phyloP scores from a whole-genome alignment of 371 early-diverging fungal species.

The Furculomyces boomerangus region DNA sequence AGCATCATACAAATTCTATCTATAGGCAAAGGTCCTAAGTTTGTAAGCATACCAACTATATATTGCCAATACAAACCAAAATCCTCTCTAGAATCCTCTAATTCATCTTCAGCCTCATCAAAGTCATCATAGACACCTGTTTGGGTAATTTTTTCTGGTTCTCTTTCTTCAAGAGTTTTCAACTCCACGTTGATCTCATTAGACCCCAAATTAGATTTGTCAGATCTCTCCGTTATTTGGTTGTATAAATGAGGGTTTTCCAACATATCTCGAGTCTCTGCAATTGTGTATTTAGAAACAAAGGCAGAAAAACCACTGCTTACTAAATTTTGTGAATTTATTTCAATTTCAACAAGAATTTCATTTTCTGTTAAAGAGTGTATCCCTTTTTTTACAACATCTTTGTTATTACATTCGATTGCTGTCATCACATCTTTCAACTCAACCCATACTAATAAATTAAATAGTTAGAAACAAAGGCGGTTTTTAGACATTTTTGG shows the following conservation, averaged over 20 bases:
- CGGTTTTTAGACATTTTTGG: no score
- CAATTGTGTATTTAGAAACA: neutral
- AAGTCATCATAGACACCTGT: neutral
- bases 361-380: neutral
- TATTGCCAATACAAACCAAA: slow-evolving; percentile 16
- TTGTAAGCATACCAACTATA: slow-evolving; percentile 29
- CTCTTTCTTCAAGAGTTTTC: no score
- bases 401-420: slow-evolving; percentile 14
- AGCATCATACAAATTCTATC: slow-evolving; percentile 28
- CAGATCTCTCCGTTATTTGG: no score
- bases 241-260: no score
- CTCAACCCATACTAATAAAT: slow-evolving; percentile 8
- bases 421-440: slow-evolving; percentile 11
- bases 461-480: no score
- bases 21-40: slow-evolving; percentile 24
- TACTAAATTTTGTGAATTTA: neutral
- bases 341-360: slow-evolving; percentile 2
- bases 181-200: no score
- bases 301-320: no score
- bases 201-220: no score
- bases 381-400: neutral
- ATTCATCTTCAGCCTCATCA: neutral
- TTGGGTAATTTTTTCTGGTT: no score
- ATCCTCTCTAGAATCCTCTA: neutral
- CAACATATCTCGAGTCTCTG: neutral